Evolutionary conservation across 2,329 filamentous ascomycete species (phyloP).

Genomic region (Dichotomopilus funicola): DNA sequence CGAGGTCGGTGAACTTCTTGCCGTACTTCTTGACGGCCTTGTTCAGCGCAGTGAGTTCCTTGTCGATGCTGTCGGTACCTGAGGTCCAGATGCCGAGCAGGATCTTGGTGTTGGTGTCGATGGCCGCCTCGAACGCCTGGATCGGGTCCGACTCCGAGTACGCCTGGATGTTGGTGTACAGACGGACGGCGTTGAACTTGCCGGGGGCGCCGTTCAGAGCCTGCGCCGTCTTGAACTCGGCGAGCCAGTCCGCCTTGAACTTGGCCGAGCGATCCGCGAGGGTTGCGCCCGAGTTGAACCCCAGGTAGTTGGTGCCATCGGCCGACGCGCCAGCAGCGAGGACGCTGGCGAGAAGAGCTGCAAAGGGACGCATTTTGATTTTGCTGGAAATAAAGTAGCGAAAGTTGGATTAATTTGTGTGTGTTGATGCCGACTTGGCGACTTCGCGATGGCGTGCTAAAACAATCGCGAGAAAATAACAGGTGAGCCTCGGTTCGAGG

Average conservation of each 20-base stretch:
- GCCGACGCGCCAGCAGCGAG: conserved; percentile 36
- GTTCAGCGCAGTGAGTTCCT: conserved; percentile 55
- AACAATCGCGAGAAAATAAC: neutral
- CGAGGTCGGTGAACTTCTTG: conserved; percentile 45
- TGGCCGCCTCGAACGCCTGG: conserved; percentile 69
- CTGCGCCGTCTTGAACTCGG: conserved; percentile 40
- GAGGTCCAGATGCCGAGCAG: conserved; percentile 61
- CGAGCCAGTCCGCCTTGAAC: conserved; percentile 44
- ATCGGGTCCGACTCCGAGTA: conserved; percentile 72
- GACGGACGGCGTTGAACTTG: conserved; percentile 51
- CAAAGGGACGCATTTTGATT: conserved; percentile 38
- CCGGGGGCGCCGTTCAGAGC: conserved; percentile 42
- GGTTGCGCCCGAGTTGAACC: conserved; percentile 48
- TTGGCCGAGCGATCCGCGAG: conserved; percentile 43
- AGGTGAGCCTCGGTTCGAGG: neutral
- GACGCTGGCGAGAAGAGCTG: conserved; percentile 33
- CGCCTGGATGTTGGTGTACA: conserved; percentile 63
- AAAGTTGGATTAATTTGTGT: neutral
- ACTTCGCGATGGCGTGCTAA: conserved; percentile 17
- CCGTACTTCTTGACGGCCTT: conserved; percentile 50
- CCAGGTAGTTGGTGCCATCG: conserved; percentile 41
- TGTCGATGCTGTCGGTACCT: conserved; percentile 47
- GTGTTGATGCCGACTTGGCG: neutral
- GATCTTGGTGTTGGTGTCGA: conserved; percentile 52
- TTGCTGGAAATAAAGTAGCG: neutral